phyloP scores from a whole-genome alignment of 768 basidiomycete genomes.

The Tephrocybe sp. region DNA sequence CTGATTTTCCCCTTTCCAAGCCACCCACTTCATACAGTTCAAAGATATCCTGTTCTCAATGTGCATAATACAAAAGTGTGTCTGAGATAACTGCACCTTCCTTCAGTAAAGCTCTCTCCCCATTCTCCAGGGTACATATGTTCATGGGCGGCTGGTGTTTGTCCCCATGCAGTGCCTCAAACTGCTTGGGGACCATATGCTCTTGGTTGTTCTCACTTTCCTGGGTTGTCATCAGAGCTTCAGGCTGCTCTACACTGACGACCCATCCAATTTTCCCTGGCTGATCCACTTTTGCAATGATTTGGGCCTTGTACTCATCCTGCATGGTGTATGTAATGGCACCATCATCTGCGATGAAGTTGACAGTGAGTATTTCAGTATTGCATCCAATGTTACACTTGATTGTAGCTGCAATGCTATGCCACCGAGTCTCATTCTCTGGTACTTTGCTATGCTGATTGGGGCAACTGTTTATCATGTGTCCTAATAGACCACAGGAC shows the following conservation, averaged over 20 bases:
- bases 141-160: slow-evolving; percentile 10
- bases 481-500: slow-evolving; percentile 1
- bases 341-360: neutral
- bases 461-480: slow-evolving; percentile 15
- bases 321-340: neutral
- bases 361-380: neutral
- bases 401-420: neutral
- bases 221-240: neutral
- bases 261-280: neutral
- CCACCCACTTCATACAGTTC: neutral
- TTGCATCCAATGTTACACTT: neutral
- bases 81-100: neutral
- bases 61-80: slow-evolving; percentile 3
- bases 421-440: slow-evolving; percentile 17
- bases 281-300: neutral
- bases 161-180: slow-evolving; percentile 14
- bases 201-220: neutral
- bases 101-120: slow-evolving; percentile 2
- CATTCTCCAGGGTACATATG: neutral
- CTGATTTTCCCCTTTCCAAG: neutral
- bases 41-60: slow-evolving; percentile 1
- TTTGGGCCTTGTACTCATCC: neutral
- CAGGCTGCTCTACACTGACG: neutral
- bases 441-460: neutral
- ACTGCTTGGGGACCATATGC: neutral